phyloP scores from a whole-genome alignment of 305 asterid species.

The Fraxinus baroniana region DNA sequence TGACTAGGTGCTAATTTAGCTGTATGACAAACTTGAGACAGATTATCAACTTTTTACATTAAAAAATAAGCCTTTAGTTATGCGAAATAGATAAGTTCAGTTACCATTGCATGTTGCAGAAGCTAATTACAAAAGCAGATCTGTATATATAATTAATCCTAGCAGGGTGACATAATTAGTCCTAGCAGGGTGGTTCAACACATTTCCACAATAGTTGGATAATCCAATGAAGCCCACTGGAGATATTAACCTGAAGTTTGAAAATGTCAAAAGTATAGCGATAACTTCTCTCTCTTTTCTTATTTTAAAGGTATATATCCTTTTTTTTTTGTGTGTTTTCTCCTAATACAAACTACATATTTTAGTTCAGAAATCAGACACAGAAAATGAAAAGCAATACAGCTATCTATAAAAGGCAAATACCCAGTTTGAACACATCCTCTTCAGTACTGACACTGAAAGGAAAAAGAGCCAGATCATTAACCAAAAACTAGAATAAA shows the following conservation, averaged over 20 bases:
- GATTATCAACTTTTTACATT: not conserved
- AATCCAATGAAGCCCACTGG: not conserved
- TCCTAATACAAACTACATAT: constrained; percentile 2
- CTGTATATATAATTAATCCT: not conserved
- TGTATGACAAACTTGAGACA: not conserved
- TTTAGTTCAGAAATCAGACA: not conserved
- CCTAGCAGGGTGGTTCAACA: not conserved
- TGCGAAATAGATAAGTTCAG: not conserved
- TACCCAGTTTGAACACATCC: not conserved
- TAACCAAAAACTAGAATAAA: constrained; percentile 16
- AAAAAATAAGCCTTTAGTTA: not conserved
- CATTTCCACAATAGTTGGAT: not conserved
- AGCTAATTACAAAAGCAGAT: not conserved
- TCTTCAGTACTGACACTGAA: constrained; percentile 4
- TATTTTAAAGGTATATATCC: not conserved
- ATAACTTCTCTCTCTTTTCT: not conserved
- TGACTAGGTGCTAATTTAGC: not conserved
- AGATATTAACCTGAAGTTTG: not conserved
- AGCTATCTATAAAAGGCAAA: constrained; percentile 10
- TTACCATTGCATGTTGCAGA: not conserved
- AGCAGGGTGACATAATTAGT: not conserved
- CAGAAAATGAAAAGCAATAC: constrained; percentile 1
- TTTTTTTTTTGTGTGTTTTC: not conserved
- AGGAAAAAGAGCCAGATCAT: constrained; percentile 8
- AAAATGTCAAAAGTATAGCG: not conserved